These are phyloP conservation scores for Trichosanthes truncata DNA, from an alignment of 306 rosid genomes.

Conservation along the genomic window DNA sequence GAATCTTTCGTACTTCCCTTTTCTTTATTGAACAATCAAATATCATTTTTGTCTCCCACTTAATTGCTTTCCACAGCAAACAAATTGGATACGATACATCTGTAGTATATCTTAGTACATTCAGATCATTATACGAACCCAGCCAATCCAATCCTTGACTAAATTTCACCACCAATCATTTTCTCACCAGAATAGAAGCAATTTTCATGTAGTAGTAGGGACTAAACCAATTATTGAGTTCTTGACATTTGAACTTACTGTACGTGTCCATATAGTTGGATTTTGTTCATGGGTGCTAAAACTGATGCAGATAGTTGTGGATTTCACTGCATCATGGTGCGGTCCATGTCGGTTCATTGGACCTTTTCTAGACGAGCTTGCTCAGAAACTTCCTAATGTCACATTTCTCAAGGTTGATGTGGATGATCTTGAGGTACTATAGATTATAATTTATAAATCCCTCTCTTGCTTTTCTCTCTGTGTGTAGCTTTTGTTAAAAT, in stretches of 20 bases:
- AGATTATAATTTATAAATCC: background rate
- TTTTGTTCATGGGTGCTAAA: slow-evolving; percentile 1
- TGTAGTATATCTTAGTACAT: background rate
- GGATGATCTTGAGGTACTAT: slow-evolving; percentile 69
- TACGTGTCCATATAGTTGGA: background rate
- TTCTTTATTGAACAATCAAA: slow-evolving; percentile 3
- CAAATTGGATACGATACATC: background rate
- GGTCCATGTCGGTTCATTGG: slow-evolving; percentile 89
- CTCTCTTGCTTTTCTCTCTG: background rate
- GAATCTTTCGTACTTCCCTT: slow-evolving; percentile 4
- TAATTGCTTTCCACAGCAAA: background rate
- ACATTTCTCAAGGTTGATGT: slow-evolving; percentile 79
- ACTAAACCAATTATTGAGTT: background rate
- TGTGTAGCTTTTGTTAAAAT: background rate
- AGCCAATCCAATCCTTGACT: background rate
- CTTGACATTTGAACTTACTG: background rate
- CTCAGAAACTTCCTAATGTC: slow-evolving; percentile 46
- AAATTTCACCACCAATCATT: background rate
- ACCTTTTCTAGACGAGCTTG: slow-evolving; percentile 67
- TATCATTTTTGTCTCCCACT: slow-evolving; percentile 11
- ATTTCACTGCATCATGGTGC: slow-evolving; percentile 96
- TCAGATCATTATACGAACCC: background rate
- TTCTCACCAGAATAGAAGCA: background rate
- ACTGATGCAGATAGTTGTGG: slow-evolving; percentile 51
- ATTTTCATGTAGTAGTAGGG: background rate